Evolutionary conservation across 2,329 filamentous ascomycete genomes (phyloP), one percentile per base, ranked within the genome.

Genomic region (Hypoxylon sp.): DNA sequence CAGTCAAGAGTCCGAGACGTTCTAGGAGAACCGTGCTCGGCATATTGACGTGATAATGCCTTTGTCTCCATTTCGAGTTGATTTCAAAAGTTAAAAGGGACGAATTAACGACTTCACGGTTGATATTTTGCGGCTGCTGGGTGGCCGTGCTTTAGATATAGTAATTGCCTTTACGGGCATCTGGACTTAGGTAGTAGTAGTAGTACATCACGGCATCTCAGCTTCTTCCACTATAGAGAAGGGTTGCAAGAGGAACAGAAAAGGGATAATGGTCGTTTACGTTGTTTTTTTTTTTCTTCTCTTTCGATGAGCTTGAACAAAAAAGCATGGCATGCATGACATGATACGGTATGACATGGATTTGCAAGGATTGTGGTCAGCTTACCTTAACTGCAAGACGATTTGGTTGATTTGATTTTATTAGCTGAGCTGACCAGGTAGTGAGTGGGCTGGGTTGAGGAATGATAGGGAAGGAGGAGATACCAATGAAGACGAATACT

Each of bases 1-100:
- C 22, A 86, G 84, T 70, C 83, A 86, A 69, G 85, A 87, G 65
- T 84, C 83, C 33, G 85, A 87, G 73, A 87, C 84, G 52, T 87
- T 87, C 74, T 87, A 83, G 80, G 76, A 67, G 56, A 74, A 75
- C 63, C 76, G 73, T 51, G 54, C 72, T 70, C 74, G 68, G 52
- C 66, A 73, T 54, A 73, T 78, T 72, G 75, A 76, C 60, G 60
- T 76, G 46, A 68, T 76, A 53, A 46, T 60, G 54, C 72, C 76
- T 17, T 64, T 70, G n/a, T 78, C 75, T 24, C 77, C 77, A 24
- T 78, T 79, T 59, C 51, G 72, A 5, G 60, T 79, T 50, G 68
- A 78, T 65, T 78, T 78, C 72, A 67, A 66, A 67, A 53, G 10
- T 71, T 29, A 62, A 33, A 65, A 65, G 31, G 59, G 47, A 52